Evolutionary conservation across 192 early-diverging fungal genomes (phyloP), one percentile per base, ranked within the genome.

Genomic region (Glomus cerebriforme): DNA sequence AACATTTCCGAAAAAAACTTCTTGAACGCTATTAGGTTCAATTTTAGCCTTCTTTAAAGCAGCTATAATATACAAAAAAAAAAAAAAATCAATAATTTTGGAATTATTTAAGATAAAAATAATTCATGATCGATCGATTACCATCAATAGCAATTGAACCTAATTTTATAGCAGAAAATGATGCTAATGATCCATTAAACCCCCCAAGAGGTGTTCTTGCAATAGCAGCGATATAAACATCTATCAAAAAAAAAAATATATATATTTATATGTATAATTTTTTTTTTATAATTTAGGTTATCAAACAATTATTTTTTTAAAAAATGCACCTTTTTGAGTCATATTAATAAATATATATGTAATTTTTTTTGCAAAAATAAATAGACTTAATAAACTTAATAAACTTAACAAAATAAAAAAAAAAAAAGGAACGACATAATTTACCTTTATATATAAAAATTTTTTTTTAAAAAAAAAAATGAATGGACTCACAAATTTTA

Each of bases 181-280:
- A 91, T 35, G 95, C 85, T 24, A 99, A 89, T 2, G 94, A 93
- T 24, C 97, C 96, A 64, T 93, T 93, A 86, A 98, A 97, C 37
- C 92, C 90, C 67, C 96, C 97, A 75, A 98, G 88, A 49, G 97
- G 94, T 7, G 97, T 99, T 82, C 97, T 93, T 47, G 90, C 93
- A 68, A 93, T 88, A 74, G 95, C 92, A 68, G 95, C 93, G 83
- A 99, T 97, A 82, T 94, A 99, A 77, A 95, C 97, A n/a, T 63
- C 76, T 77, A 27, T 10, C 0, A 59, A 58, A 59, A 26, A 74
- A 15, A 72, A 34, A 19, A 13, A 17, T 43, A 26, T 15, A 64
- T 31, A 29, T 3, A 63, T 26, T 7, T 63, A 63, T 10, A 63
- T 15, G 34, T 35, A 3, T 35, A 35, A 35, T 3, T 35, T 35